phyloP scores from a whole-genome alignment of 306 rosid species.

The Citrullus colocynthis region DNA sequence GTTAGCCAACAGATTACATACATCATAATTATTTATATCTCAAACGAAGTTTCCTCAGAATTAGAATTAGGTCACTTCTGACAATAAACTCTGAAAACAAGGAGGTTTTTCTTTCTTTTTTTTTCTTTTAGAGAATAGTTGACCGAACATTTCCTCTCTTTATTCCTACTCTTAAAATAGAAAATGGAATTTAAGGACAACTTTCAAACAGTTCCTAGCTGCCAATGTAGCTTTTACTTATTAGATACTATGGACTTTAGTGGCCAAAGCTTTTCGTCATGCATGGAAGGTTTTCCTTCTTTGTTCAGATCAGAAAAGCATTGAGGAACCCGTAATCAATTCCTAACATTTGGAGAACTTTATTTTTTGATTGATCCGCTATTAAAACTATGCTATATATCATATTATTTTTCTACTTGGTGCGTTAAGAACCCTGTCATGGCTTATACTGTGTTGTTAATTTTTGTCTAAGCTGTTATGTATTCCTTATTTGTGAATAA shows the following conservation, averaged over 20 bases:
- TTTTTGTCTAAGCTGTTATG: neutral
- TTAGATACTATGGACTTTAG: neutral
- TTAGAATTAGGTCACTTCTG: neutral
- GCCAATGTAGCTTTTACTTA: neutral
- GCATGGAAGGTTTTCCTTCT: neutral
- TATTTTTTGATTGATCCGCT: neutral
- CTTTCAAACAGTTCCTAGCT: neutral
- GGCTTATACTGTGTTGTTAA: neutral
- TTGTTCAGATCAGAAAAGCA: neutral
- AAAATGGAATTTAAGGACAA: neutral
- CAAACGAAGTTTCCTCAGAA: neutral
- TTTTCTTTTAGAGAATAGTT: neutral
- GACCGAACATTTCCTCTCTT: neutral
- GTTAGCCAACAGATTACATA: neutral
- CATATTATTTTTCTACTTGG: neutral
- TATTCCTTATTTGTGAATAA: neutral
- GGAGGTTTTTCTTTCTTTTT: too few relatives aligned
- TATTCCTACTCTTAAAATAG: neutral
- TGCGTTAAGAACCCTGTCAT: neutral
- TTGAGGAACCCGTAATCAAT: neutral
- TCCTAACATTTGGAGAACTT: neutral
- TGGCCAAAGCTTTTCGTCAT: neutral
- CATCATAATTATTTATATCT: neutral
- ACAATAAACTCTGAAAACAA: too few relatives aligned
- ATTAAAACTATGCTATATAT: neutral